phyloP scores from a whole-genome alignment of 139 green algal genomes.

The Pedinophyceae sp. region DNA sequence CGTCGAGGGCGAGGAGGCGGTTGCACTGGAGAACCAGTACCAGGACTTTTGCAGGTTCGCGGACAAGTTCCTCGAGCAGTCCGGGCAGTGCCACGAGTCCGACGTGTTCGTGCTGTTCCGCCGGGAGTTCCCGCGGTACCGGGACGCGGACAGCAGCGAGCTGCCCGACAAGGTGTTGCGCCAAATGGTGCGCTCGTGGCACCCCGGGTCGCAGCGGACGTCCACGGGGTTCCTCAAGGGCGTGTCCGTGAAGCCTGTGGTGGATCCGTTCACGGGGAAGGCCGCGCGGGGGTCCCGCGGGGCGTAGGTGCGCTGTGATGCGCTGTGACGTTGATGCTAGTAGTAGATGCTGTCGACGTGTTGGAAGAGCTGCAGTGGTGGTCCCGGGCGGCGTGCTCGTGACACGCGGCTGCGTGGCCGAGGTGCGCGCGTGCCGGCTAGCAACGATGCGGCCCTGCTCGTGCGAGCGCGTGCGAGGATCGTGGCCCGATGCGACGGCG shows the following conservation, averaged over 20 bases:
- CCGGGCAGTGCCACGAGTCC: conserved; percentile 49
- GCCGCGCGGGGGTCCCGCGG: neutral
- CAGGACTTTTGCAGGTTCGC: conserved; percentile 49
- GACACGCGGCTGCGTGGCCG: too few species aligned
- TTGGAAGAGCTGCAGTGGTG: too few species aligned
- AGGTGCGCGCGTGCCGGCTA: too few species aligned
- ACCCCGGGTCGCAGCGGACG: conserved; percentile 28
- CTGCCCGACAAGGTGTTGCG: conserved; percentile 27
- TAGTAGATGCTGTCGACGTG: too few species aligned
- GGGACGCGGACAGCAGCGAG: neutral
- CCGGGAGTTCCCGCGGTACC: conserved; percentile 15
- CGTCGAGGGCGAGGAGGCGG: conserved; percentile 27
- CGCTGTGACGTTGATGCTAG: too few species aligned
- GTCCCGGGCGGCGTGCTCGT: too few species aligned
- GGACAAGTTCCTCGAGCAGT: conserved; percentile 22
- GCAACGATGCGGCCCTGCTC: too few species aligned
- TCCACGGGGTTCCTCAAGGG: conserved; percentile 31
- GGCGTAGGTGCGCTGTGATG: too few species aligned
- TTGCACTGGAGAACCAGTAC: conserved; percentile 42
- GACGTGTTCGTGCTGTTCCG: conserved; percentile 41
- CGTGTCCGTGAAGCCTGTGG: conserved; percentile 8
- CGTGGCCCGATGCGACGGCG: too few species aligned
- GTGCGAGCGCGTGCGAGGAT: too few species aligned
- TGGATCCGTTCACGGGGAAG: neutral
- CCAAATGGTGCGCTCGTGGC: conserved; percentile 39